These are phyloP conservation scores for Leccinum fallax DNA, from an alignment of 1,284 basidiomycete species.

Conservation along the genomic window DNA sequence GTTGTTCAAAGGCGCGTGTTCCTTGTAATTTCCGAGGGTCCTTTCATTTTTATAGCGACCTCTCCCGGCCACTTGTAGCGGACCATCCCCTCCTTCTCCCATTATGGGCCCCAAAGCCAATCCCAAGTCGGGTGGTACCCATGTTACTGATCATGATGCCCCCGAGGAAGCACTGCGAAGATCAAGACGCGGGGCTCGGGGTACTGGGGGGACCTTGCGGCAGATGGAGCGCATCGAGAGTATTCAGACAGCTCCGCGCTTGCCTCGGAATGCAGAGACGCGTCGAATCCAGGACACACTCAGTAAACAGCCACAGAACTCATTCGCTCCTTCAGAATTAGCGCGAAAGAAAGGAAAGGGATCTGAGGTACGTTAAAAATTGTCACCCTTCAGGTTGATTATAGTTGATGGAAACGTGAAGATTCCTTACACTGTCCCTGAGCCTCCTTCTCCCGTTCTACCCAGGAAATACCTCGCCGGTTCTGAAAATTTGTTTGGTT, in stretches of 20 bases:
- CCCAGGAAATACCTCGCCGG: not conserved
- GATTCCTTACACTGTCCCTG: not conserved
- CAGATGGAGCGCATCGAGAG: not conserved
- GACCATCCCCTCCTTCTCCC: not conserved
- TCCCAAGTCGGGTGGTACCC: not conserved
- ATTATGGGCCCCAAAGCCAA: not conserved
- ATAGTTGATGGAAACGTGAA: not conserved
- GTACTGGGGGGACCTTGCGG: not conserved
- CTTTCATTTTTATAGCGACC: not conserved
- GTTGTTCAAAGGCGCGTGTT: not conserved
- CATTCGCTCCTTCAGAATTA: not conserved
- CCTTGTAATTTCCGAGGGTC: not conserved
- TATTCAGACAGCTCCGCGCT: not conserved
- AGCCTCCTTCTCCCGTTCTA: not conserved
- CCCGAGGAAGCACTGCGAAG: not conserved
- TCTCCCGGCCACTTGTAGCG: not conserved
- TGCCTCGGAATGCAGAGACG: not conserved
- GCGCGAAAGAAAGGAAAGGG: not conserved
- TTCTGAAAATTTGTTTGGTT: not conserved
- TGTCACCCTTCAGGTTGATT: not conserved
- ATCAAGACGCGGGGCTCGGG: not conserved
- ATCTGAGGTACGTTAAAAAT: not conserved
- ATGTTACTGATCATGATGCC: not conserved
- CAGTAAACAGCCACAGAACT: not conserved
- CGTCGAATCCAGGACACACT: not conserved